Evolutionary conservation across 1,284 basidiomycete species (phyloP), one percentile per base, ranked within the genome.

Genomic region (Malassezia japonica): DNA sequence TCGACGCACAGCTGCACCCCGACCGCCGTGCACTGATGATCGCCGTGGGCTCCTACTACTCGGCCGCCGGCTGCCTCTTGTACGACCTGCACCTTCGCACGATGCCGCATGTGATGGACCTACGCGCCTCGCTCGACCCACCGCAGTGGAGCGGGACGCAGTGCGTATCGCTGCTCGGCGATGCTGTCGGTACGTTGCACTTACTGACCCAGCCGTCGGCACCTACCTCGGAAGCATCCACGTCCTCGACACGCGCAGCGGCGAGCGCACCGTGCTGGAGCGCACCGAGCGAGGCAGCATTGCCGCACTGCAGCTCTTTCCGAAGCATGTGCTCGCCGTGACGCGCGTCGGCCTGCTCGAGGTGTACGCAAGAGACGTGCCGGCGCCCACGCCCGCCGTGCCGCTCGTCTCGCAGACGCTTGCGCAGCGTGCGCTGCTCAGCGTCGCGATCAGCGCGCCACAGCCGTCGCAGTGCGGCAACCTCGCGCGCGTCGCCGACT

Each of bases 111-210:
- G 16, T 55, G 20, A 33, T 57, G 33, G 55, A 57, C 35, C 36
- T 38, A 10, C 28, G 53, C 31, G 41, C 41, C 9, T 41, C 51
- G 21, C 42, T 57, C 24, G 46, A 57, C 23, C 50, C 55, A 13
- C 50, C 53, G 9, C 38, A 57, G 23, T 57, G 57, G 57, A 46
- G 48, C n/a, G 55, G 55, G 16, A 57, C 57, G 10, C 57, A 57
- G 33, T 52, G 50, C 31, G 55, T 60, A 6, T 54, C 55, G 15
- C 21, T 57, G 8, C 35, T 31, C 16, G 34, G 32, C 12, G 46
- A 50, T 21, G 29, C 28, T 12, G 55, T 60, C 8, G 36, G 48
- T 45, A 29, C 24, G 40, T 50, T 15, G 13, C 36, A 27, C 3
- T 8, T 5, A 15, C 41, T 45, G 1, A 43, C 40, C 12, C 48